Evolutionary conservation across 805 yeast genomes (phyloP), one percentile per base, ranked within the genome.

Genomic region (Wickerhamiella shivajii): DNA sequence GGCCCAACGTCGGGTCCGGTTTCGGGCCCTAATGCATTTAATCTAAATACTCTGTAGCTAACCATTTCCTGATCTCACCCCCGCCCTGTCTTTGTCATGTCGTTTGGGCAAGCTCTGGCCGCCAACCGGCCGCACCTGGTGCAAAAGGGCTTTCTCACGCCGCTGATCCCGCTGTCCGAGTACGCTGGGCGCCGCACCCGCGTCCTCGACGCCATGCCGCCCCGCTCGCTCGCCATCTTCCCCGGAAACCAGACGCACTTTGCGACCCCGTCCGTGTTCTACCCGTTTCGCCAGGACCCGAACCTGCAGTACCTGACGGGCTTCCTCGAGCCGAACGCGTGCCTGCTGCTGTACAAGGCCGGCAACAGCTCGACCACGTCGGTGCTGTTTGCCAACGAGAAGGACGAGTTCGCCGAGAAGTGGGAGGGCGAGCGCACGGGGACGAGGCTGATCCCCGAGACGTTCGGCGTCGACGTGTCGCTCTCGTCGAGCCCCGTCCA

Each of bases 401-500:
- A 77, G 50, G 78, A 85, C 50, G 67, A 71, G 5, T 64, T 63
- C 31, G 70, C 68, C 15, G 98, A 90, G 56, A 71, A 77, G 42
- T 90, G 99, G 99, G 96, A 87, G 46, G 99, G 99, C 9, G 75
- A 70, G 27, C 68, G 93, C 45, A 77, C 92, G 12, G 99, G 99
- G 1, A 65, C 74, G 3, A 70, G 74, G 30, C 94, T 92, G 11
- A 94, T 77, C 0, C 58, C 56, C 25, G 87, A 83, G 31, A 71
- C 74, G 29, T 90, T 90, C 59, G 90, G 87, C 51, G 93, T 94
- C 3, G 96, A 84, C 54, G 65, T 64, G 32, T 73, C 79, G 5
- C 66, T 66, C 24, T 13, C 34, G 8, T 18, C 24, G n/a, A 68
- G 69, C 27, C 36, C 42, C 16, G 4, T 24, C 2, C 7, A n/a